Percentiles rank a stretch among this genome's conserved stretches.
phyloP scores from a whole-genome alignment of 1,284 basidiomycete species.

The Rhizoctonia solani region DNA sequence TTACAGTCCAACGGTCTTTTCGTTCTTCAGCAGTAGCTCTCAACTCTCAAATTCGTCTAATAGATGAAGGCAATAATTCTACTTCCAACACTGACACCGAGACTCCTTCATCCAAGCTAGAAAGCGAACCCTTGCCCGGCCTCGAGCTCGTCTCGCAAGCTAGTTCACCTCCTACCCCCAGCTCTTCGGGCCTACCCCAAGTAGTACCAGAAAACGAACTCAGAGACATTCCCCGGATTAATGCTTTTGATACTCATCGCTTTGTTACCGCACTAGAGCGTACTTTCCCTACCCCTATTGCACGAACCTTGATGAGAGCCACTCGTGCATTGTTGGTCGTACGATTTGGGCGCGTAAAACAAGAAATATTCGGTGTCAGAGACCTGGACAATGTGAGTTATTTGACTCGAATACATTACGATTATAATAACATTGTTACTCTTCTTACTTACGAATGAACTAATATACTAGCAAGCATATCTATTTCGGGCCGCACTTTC shows the following conservation, averaged over 20 bases:
- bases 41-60: not conserved
- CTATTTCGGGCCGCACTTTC: constrained; percentile 92
- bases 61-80: constrained; percentile 6
- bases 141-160: constrained; percentile 16
- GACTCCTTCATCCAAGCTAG: not conserved
- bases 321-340: constrained; percentile 80
- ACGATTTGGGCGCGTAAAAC: constrained; percentile 72
- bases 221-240: constrained; percentile 6
- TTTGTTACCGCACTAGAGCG: constrained; percentile 70
- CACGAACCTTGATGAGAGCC: constrained; percentile 83
- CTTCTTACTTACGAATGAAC: not conserved
- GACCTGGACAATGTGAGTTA: constrained; percentile 87
- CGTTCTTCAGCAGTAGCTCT: not conserved
- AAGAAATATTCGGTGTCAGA: constrained; percentile 77
- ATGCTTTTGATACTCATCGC: constrained; percentile 45
- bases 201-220: not conserved
- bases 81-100: not conserved
- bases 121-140: not conserved
- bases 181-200: constrained; percentile 5
- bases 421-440: too few relatives aligned
- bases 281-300: constrained; percentile 69
- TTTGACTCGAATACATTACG: not conserved
- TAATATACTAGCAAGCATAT: constrained; percentile 79
- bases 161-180: not conserved
- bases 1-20: constrained; percentile 2